Percentiles rank a stretch among this genome's conserved stretches.
phyloP scores from a whole-genome alignment of 345 rosid genomes.

The Viola odorata region DNA sequence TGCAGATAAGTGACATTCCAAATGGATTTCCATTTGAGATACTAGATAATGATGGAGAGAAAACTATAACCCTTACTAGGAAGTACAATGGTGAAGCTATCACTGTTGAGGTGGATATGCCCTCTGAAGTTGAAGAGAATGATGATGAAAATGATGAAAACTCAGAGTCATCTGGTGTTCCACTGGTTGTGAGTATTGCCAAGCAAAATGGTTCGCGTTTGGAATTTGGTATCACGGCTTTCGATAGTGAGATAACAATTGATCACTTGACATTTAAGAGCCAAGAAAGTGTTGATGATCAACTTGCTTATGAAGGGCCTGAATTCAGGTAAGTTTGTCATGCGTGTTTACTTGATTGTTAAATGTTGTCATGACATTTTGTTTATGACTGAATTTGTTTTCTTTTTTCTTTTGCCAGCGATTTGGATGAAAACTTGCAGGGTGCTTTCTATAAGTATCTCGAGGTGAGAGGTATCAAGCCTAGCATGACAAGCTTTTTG shows the following conservation, averaged over 20 bases:
- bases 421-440: constrained; percentile 64
- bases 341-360: neutral
- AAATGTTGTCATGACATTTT: neutral
- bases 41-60: constrained; percentile 51
- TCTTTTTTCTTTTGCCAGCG: constrained; percentile 28
- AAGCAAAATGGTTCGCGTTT: constrained; percentile 35
- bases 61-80: constrained; percentile 39
- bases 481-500: constrained; percentile 38
- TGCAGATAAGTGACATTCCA: constrained; percentile 30
- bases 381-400: neutral
- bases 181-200: constrained; percentile 43
- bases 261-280: constrained; percentile 46
- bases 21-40: constrained; percentile 50
- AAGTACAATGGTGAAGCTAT: constrained; percentile 40
- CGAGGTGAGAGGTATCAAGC: constrained; percentile 60
- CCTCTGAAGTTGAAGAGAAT: constrained; percentile 16
- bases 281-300: constrained; percentile 29
- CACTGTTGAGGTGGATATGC: constrained; percentile 47
- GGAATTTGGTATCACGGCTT: constrained; percentile 54
- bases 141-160: constrained; percentile 21
- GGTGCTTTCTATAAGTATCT: constrained; percentile 56
- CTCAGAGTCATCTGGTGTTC: constrained; percentile 14
- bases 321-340: constrained; percentile 43
- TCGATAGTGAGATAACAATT: constrained; percentile 41
- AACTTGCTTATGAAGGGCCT: constrained; percentile 63